Evolutionary conservation across 495 filamentous ascomycete species (phyloP).

Genomic region (Hapsidospora chrysogenum): DNA sequence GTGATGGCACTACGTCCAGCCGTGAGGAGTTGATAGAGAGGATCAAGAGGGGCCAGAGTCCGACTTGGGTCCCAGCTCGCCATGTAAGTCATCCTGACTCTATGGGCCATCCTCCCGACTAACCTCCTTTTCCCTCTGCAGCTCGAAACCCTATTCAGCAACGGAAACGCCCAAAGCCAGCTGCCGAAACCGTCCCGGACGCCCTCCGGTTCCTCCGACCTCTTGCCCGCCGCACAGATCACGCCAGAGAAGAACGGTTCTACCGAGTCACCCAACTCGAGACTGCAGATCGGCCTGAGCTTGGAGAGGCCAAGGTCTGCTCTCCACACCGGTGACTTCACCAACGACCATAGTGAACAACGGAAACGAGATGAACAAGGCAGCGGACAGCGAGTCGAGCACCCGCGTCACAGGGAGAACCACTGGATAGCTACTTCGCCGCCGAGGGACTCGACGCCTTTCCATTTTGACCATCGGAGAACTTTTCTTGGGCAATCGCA

Average conservation of each 20-base stretch:
- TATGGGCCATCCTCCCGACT: too few species aligned
- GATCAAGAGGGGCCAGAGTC: conserved; percentile 65
- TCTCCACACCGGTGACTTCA: conserved; percentile 80
- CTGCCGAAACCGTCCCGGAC: conserved; percentile 19
- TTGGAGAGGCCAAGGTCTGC: conserved; percentile 79
- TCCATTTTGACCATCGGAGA: too few species aligned
- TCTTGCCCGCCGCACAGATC: conserved; percentile 23
- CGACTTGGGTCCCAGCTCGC: conserved; percentile 52
- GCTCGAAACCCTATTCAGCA: conserved; percentile 22
- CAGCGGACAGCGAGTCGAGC: too few species aligned
- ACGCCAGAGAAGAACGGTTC: conserved; percentile 22
- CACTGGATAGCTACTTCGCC: conserved; percentile 31
- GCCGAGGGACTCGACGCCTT: conserved; percentile 21
- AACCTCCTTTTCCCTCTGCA: conserved; percentile 5
- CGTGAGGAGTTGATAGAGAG: conserved; percentile 70
- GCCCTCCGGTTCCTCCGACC: conserved; percentile 13
- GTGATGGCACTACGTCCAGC: conserved; percentile 24
- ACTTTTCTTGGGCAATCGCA: conserved; percentile 20
- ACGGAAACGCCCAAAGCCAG: conserved; percentile 11
- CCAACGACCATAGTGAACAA: conserved; percentile 25
- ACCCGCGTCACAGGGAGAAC: too few species aligned
- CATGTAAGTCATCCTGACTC: conserved; percentile 36
- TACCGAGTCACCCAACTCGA: conserved; percentile 8
- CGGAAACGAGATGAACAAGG: too few species aligned
- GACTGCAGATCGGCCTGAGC: conserved; percentile 28